These are phyloP conservation scores for Cyclotella sp. DNA, from an alignment of 108 stramenopile species.

Conservation along the genomic window DNA sequence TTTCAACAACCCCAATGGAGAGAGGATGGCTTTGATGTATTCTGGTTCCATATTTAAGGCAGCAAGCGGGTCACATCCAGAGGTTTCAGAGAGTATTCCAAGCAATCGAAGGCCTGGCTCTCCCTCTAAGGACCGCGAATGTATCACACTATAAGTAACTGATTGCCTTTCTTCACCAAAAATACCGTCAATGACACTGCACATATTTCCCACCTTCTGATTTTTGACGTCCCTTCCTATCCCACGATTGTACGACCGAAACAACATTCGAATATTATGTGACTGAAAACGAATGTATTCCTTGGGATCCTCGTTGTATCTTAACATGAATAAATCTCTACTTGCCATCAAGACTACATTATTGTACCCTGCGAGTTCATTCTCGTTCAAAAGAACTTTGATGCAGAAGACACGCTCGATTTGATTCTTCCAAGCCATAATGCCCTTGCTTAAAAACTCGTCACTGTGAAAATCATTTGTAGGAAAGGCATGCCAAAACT, in stretches of 20 bases:
- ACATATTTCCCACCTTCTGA: conserved; percentile 20
- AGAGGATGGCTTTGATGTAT: conserved; percentile 46
- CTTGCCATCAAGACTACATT: conserved; percentile 20
- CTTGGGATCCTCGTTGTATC: neutral
- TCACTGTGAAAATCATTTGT: conserved; percentile 2
- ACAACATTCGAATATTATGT: conserved; percentile 37
- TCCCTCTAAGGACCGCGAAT: conserved; percentile 35
- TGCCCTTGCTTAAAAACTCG: neutral
- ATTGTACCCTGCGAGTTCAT: conserved; percentile 19
- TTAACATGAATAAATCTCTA: conserved; percentile 38
- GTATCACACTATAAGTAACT: conserved; percentile 32
- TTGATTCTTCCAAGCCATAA: conserved; percentile 22
- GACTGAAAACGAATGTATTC: conserved; percentile 42
- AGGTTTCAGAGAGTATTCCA: neutral
- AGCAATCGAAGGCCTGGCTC: conserved; percentile 10
- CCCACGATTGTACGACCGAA: conserved; percentile 42
- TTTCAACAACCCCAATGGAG: conserved; percentile 39
- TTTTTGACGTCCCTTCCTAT: conserved; percentile 13
- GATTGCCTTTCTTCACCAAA: conserved; percentile 23
- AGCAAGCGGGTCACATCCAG: conserved; percentile 47
- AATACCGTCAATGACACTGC: conserved; percentile 38
- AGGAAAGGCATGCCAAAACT: conserved; percentile 49
- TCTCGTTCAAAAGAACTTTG: conserved; percentile 17
- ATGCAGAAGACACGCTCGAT: conserved; percentile 44
- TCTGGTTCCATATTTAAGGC: conserved; percentile 51